phyloP scores from a whole-genome alignment of 108 stramenopile genomes.

The Chaetoceros muelleri region DNA sequence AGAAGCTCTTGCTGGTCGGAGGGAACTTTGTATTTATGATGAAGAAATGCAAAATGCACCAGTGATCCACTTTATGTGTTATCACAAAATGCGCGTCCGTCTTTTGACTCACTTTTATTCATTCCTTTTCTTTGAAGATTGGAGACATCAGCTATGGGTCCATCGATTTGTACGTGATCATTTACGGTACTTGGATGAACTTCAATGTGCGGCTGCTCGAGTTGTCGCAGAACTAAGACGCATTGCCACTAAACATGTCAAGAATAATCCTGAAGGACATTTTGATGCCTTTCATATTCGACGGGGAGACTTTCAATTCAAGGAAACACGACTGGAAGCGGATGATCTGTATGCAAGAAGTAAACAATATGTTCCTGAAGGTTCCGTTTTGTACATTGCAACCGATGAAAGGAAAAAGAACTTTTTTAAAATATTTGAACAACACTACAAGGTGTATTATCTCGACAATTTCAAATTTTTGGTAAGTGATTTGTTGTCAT shows the following conservation, averaged over 20 bases:
- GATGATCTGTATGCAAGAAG: slow-evolving; percentile 35
- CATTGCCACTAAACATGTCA: slow-evolving; percentile 15
- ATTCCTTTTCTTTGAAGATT: slow-evolving; percentile 88
- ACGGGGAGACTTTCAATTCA: slow-evolving; percentile 80
- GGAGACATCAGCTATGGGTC: slow-evolving; percentile 62
- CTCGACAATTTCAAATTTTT: slow-evolving; percentile 62
- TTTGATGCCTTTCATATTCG: slow-evolving; percentile 85
- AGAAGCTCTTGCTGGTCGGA: slow-evolving; percentile 47
- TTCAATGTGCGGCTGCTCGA: slow-evolving; percentile 86
- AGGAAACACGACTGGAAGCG: slow-evolving; percentile 42
- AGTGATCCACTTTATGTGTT: slow-evolving; percentile 63
- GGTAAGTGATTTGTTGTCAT: slow-evolving; percentile 14
- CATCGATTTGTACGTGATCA: slow-evolving; percentile 84
- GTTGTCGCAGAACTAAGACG: slow-evolving; percentile 68
- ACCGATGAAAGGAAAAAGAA: slow-evolving; percentile 77
- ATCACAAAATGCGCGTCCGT: slow-evolving; percentile 45
- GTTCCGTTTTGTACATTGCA: slow-evolving; percentile 63
- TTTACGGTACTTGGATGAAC: slow-evolving; percentile 81
- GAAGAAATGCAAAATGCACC: slow-evolving; percentile 51
- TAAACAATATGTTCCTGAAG: slow-evolving; percentile 36
- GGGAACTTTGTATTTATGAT: slow-evolving; percentile 49
- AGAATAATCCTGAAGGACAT: slow-evolving; percentile 10
- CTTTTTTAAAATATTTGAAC: slow-evolving; percentile 61
- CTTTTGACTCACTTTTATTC: slow-evolving; percentile 87
- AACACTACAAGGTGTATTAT: slow-evolving; percentile 63